Percentiles rank a stretch among this genome's conserved stretches.
Conservation (phyloP, 2,329 filamentous ascomycete genomes). For the Pseudogymnoascus pannorum region DNA sequence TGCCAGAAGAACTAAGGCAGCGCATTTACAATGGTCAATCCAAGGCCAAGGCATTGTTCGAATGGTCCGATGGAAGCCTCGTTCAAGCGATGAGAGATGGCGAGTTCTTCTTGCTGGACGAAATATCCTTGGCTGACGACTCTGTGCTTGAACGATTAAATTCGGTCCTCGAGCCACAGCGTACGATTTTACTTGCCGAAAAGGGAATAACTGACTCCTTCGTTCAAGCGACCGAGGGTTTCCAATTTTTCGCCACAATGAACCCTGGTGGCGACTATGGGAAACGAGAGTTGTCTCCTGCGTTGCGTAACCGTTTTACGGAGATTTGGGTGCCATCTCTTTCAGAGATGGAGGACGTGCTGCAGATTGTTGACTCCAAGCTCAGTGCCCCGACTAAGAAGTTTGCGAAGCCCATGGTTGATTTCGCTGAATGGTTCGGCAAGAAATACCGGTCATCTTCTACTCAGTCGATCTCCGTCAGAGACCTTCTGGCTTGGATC, state of each 20-base stretch:
- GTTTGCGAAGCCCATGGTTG: conserved; percentile 64
- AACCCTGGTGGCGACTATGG: conserved; percentile 98
- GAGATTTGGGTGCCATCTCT: conserved; percentile 96
- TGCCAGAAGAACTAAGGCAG: conserved; percentile 26
- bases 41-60: conserved; percentile 79
- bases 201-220: conserved; percentile 82
- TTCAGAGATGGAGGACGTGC: conserved; percentile 75
- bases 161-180: conserved; percentile 84
- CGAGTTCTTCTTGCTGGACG: conserved; percentile 87
- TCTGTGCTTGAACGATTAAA: conserved; percentile 95
- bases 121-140: conserved; percentile 96
- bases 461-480: conserved; percentile 74
- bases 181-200: conserved; percentile 83
- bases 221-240: conserved; percentile 66
- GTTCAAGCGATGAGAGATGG: conserved; percentile 90
- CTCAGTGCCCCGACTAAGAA: conserved; percentile 48
- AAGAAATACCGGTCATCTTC: conserved; percentile 68
- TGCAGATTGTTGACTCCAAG: conserved; percentile 78
- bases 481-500: conserved; percentile 89
- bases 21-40: conserved; percentile 42
- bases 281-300: conserved; percentile 93
- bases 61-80: conserved; percentile 92
- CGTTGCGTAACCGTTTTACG: conserved; percentile 90
- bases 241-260: conserved; percentile 98
- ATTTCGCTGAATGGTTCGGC: conserved; percentile 92